Percentiles rank a stretch among this genome's conserved stretches.
Conservation (phyloP, 129 eudicot genomes). For the Lactuca sativa region DNA sequence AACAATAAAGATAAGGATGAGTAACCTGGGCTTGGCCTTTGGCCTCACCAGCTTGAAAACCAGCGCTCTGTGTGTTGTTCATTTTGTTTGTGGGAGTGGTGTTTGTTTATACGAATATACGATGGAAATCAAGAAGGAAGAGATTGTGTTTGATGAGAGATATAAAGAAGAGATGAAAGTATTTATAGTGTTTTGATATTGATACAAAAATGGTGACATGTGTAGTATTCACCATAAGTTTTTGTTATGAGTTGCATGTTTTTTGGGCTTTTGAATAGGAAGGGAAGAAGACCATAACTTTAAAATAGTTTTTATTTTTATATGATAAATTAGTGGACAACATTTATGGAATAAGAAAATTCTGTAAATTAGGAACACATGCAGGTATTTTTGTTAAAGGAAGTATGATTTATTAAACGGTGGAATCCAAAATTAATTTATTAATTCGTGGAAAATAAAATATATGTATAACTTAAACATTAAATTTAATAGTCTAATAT, state of each 20-base stretch:
- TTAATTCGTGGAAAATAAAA: no score
- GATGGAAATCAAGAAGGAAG: background rate
- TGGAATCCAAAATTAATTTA: no score
- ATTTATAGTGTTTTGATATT: background rate
- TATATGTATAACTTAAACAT: no score
- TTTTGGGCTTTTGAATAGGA: background rate
- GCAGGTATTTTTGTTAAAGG: no score
- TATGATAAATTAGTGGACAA: background rate
- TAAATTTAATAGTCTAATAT: no score
- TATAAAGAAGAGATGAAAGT: background rate
- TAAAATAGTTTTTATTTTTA: background rate
- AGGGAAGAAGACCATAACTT: background rate
- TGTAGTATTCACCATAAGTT: background rate
- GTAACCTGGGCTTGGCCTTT: constrained; percentile 61
- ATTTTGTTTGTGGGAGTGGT: constrained; percentile 16
- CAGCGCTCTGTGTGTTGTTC: constrained; percentile 39
- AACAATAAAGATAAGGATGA: background rate
- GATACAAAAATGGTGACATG: background rate
- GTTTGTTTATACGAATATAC: background rate
- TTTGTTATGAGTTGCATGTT: background rate
- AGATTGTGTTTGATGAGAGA: constrained; percentile 1
- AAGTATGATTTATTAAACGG: no score
- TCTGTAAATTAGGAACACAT: no score
- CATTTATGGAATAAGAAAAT: background rate
- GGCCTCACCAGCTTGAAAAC: constrained; percentile 55